Percentiles rank a stretch among this genome's conserved stretches.
phyloP scores from a whole-genome alignment of 768 basidiomycete genomes.

The Gloeophyllum trabeum region DNA sequence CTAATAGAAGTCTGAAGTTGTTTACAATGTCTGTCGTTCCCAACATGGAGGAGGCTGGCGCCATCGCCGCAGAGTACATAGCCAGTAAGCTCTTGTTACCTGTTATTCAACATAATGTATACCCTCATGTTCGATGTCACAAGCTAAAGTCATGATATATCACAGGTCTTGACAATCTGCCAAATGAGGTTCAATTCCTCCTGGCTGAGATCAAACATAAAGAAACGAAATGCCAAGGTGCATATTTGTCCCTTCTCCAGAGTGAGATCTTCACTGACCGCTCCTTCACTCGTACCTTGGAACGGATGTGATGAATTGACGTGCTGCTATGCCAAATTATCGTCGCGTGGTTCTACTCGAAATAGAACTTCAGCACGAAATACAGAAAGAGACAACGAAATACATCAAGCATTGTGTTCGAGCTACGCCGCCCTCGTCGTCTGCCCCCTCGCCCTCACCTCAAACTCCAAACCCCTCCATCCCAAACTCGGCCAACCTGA shows the following conservation, averaged over 20 bases:
- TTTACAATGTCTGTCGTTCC: not conserved
- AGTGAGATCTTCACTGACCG: too few species aligned
- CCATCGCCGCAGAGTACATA: conserved; percentile 37
- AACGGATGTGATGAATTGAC: not conserved
- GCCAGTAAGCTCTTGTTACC: conserved; percentile 24
- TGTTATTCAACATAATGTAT: not conserved
- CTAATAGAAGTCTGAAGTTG: too few species aligned
- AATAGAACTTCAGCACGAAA: conserved; percentile 31
- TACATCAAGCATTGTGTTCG: conserved; percentile 32
- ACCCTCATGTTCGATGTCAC: not conserved
- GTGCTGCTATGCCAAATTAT: too few species aligned
- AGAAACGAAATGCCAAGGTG: conserved; percentile 31
- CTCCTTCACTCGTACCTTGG: not conserved
- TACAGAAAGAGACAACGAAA: conserved; percentile 29
- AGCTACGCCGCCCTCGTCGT: conserved; percentile 7
- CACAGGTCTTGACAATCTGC: conserved; percentile 41
- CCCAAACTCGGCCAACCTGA: conserved; percentile 25
- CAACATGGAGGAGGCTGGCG: conserved; percentile 36
- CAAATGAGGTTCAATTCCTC: conserved; percentile 34
- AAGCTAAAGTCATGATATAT: too few species aligned
- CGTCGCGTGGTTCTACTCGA: too few species aligned
- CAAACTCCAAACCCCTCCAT: conserved; percentile 9
- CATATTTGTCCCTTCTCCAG: not conserved
- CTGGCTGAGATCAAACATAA: conserved; percentile 36
- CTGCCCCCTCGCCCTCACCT: conserved; percentile 7